Base-by-base conservation (phyloP, 768 basidiomycete species). In the Agaricus subrufescens region DNA sequence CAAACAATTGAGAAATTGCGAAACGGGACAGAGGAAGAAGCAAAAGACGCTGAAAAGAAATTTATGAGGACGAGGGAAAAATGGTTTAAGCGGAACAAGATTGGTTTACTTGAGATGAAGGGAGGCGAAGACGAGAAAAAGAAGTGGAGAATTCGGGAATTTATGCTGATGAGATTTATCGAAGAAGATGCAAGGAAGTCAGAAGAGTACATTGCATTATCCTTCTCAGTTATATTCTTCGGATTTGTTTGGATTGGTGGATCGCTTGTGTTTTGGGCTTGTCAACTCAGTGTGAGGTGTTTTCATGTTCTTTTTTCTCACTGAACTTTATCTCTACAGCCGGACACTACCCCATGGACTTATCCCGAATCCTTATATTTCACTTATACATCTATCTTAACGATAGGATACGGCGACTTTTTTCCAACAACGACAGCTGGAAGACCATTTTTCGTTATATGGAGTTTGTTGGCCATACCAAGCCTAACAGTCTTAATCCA, bases 401-500 rank as follows among this genome's bases (percentile, higher is more conserved):
- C 75, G 0, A 72, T 77, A 40, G 73, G 75, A 0, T 75, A 74
- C 53, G 73, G 76, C 11, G 74, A 77, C 47, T 71, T 73, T 50
- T 71, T 61, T 34, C 73, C 74, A 1, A 56, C 52, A 7, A 71
- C 73, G 1, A 61, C 67, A 25, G 64, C 74, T 0, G 71, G 73
- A 0, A 71, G 72, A 46, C 73, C 74, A 0, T 73, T 77, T 59
- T 75, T 75, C 58, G 73, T 77, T 15, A 58, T 75, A 3, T 76
- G 76, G 74, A 71, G 71, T 29, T 59, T 76, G 38, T 66, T 75
- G 25, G 69, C 74, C 1, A 67, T 76, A 0, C 76, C 74, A 2
- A 68, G 73, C 2, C 69, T 77, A 54, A 77, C 75, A 1, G 68
- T 75, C 0, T 56, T 77, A 1, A 74, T 77, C n/a, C 70, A 79